Conservation (phyloP, 1,284 basidiomycete genomes). For the Heterobasidion irregulare region DNA sequence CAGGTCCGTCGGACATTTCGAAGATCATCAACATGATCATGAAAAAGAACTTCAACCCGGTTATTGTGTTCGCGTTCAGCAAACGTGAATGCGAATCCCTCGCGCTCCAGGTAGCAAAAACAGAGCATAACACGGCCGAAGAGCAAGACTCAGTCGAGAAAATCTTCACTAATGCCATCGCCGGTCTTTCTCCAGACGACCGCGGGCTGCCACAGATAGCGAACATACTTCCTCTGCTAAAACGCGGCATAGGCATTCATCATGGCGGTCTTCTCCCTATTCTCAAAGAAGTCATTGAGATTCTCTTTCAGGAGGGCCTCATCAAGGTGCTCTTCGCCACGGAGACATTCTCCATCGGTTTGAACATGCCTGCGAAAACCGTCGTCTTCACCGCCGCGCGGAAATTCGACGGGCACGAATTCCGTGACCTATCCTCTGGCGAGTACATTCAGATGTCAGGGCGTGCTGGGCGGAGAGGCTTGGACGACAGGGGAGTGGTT, state of each 20-base stretch:
- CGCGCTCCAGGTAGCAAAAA: constrained; percentile 88
- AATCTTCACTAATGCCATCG: constrained; percentile 95
- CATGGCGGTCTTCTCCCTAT: constrained; percentile 97
- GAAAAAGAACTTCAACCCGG: constrained; percentile 96
- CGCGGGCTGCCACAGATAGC: constrained; percentile 90
- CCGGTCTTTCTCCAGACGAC: constrained; percentile 84
- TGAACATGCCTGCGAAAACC: constrained; percentile 99
- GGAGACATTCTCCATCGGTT: constrained; percentile 98
- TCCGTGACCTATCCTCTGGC: constrained; percentile 83
- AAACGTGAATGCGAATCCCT: constrained; percentile 96
- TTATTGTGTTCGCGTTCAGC: constrained; percentile 98
- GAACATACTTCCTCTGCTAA: constrained; percentile 88
- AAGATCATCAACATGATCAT: constrained; percentile 99
- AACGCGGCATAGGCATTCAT: constrained; percentile 97
- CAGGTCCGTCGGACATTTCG: constrained; percentile 90
- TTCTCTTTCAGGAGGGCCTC: constrained; percentile 98
- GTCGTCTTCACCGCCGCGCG: constrained; percentile 95
- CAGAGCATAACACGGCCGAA: constrained; percentile 93
- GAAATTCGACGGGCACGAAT: constrained; percentile 95
- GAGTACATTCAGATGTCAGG: constrained; percentile 99
- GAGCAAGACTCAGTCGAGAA: constrained; percentile 85
- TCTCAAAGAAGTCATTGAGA: constrained; percentile 98
- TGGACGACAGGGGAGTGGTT: constrained; percentile 98
- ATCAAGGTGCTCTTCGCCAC: constrained; percentile 99
- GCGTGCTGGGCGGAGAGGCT: constrained; percentile 91